These are phyloP conservation scores for Myxozyma kluyveri DNA, from an alignment of 805 yeast genomes.

Conservation along the genomic window DNA sequence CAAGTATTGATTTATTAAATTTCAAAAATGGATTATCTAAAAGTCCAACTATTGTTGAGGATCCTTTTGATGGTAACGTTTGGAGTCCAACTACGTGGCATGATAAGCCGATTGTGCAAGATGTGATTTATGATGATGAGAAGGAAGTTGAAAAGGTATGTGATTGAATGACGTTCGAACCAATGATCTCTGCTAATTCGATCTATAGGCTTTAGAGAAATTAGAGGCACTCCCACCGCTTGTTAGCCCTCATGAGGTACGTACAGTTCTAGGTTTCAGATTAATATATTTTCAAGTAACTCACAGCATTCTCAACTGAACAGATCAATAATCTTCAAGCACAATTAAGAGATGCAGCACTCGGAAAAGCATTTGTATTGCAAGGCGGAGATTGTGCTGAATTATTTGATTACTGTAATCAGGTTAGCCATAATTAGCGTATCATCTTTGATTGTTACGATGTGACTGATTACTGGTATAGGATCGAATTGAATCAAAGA, in stretches of 20 bases:
- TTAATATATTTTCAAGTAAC: too few species aligned
- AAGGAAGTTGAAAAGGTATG: slow-evolving; percentile 37
- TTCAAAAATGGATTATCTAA: neutral
- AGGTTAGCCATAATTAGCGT: slow-evolving; percentile 8
- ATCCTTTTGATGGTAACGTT: slow-evolving; percentile 7
- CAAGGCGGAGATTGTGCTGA: slow-evolving; percentile 50
- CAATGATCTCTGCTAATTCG: neutral
- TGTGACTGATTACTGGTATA: neutral
- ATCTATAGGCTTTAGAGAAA: slow-evolving; percentile 40
- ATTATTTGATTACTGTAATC: slow-evolving; percentile 44
- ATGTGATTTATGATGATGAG: slow-evolving; percentile 44
- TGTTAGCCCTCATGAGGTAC: slow-evolving; percentile 41
- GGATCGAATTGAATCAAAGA: slow-evolving; percentile 41
- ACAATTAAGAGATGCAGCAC: slow-evolving; percentile 42
- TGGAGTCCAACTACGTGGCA: slow-evolving; percentile 48
- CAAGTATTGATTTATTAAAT: neutral
- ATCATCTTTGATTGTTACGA: neutral
- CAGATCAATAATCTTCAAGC: slow-evolving; percentile 38
- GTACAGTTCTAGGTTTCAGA: neutral
- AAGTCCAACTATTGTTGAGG: slow-evolving; percentile 5
- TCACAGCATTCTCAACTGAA: neutral
- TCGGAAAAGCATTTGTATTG: slow-evolving; percentile 45
- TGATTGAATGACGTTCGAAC: neutral
- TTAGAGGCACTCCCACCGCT: slow-evolving; percentile 45
- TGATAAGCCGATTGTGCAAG: slow-evolving; percentile 44